These are phyloP conservation scores for Eucalyptus rudis DNA, from an alignment of 345 rosid genomes.

Conservation along the genomic window DNA sequence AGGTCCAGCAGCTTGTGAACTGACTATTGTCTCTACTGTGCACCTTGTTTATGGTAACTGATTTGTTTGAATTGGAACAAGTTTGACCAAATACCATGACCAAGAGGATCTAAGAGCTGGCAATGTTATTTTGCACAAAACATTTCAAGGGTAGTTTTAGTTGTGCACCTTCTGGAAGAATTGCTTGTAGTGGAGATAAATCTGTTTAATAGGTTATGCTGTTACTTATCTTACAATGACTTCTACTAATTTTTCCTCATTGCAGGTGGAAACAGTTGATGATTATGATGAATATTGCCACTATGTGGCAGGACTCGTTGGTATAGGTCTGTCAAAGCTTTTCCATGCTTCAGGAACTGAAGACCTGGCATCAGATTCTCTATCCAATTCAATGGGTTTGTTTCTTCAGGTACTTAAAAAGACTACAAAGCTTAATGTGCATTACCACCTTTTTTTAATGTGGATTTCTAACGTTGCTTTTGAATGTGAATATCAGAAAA, in stretches of 20 bases:
- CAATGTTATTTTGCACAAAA: background rate
- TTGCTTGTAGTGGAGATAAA: background rate
- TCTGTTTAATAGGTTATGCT: background rate
- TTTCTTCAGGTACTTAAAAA: slow-evolving; percentile 72
- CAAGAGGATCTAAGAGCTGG: background rate
- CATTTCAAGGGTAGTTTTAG: background rate
- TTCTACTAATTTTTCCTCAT: background rate
- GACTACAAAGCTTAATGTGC: background rate
- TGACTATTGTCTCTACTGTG: background rate
- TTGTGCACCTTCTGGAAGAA: background rate
- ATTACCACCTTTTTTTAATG: background rate
- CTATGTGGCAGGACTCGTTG: slow-evolving; percentile 97
- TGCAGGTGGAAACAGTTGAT: slow-evolving; percentile 82
- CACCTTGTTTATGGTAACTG: background rate
- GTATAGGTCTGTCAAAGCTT: slow-evolving; percentile 92
- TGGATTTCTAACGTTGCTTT: background rate
- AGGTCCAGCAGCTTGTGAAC: background rate
- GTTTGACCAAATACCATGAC: background rate
- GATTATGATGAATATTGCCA: slow-evolving; percentile 98
- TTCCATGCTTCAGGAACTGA: slow-evolving; percentile 75
- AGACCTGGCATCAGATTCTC: slow-evolving; percentile 56
- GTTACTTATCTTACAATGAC: background rate
- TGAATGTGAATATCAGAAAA: slow-evolving; percentile 43
- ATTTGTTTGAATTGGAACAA: background rate
- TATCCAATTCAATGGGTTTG: slow-evolving; percentile 95